A percentile compares a stretch with the other conserved stretches of the same genome.
Evolutionary conservation across 2,329 filamentous ascomycete species (phyloP).

Genomic region (Acephala macrosclerotiorum): DNA sequence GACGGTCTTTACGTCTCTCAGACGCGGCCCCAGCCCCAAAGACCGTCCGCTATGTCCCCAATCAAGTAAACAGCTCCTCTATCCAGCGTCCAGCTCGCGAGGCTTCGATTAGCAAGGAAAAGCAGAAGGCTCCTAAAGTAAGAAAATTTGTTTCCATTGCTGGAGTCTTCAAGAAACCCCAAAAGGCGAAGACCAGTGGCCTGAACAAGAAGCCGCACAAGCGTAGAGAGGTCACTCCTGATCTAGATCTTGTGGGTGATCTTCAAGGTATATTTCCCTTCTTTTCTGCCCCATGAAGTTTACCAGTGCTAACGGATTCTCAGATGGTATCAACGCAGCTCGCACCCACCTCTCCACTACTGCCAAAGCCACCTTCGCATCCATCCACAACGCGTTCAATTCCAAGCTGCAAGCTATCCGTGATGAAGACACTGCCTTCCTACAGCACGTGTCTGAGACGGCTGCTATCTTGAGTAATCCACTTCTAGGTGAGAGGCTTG

Average conservation of each 20-base stretch:
- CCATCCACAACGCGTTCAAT: constrained; percentile 25
- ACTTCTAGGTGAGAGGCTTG: constrained; percentile 34
- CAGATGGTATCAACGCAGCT: constrained; percentile 36
- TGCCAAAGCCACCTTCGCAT: constrained; percentile 29
- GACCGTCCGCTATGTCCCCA: not conserved
- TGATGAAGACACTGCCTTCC: constrained; percentile 27
- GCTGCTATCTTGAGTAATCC: constrained; percentile 26
- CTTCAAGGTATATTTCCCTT: constrained; percentile 23
- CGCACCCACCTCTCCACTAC: constrained; percentile 22
- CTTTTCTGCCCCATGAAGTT: not conserved
- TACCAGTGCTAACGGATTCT: constrained; percentile 10
- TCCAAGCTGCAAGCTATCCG: constrained; percentile 18
- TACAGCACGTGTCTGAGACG: constrained; percentile 19
- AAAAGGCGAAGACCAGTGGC: constrained; percentile 17
- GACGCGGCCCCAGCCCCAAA: not conserved
- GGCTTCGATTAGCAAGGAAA: not conserved
- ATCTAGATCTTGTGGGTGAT: constrained; percentile 24
- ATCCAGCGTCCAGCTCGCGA: not conserved
- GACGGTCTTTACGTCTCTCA: not conserved
- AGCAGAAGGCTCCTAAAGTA: not conserved
- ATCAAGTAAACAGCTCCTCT: not conserved
- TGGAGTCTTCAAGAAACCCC: constrained; percentile 33
- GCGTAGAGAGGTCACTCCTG: constrained; percentile 23
- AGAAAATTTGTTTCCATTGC: constrained; percentile 31
- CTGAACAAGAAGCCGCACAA: constrained; percentile 25